Evolutionary conservation across 2,329 filamentous ascomycete genomes (phyloP).

Genomic region (Clonostachys solani): DNA sequence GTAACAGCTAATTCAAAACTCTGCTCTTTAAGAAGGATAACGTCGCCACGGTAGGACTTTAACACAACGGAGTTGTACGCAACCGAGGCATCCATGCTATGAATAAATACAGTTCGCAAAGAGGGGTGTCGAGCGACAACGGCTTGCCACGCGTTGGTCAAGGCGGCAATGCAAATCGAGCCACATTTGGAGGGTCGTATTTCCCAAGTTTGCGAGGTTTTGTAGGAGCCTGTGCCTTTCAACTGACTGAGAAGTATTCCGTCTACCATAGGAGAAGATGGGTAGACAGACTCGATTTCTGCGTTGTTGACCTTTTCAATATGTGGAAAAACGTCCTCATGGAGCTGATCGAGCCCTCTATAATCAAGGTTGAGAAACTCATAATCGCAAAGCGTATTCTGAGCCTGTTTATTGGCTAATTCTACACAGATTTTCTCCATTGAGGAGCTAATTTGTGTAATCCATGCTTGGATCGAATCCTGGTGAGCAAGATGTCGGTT

Average conservation of each 20-base stretch:
- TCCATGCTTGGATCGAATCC: conserved; percentile 34
- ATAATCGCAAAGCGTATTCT: conserved; percentile 36
- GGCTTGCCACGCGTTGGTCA: conserved; percentile 10
- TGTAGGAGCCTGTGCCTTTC: conserved; percentile 19
- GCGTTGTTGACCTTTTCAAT: conserved; percentile 19
- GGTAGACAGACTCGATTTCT: conserved; percentile 6
- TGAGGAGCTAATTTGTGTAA: conserved; percentile 32
- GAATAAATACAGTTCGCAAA: conserved; percentile 13
- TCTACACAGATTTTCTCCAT: conserved; percentile 30
- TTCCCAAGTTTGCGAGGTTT: conserved; percentile 22
- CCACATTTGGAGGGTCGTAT: conserved; percentile 8
- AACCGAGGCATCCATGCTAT: conserved; percentile 2
- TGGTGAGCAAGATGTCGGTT: conserved; percentile 33
- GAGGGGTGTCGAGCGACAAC: conserved; percentile 11
- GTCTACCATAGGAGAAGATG: too few species aligned
- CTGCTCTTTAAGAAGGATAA: neutral
- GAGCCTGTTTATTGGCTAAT: conserved; percentile 26
- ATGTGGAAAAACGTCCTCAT: conserved; percentile 26
- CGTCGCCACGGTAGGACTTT: neutral
- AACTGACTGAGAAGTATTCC: too few species aligned
- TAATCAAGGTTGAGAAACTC: conserved; percentile 34
- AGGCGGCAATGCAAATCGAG: conserved; percentile 6
- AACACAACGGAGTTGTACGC: too few species aligned
- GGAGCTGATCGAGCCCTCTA: conserved; percentile 31
- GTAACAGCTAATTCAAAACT: neutral